phyloP scores from a whole-genome alignment of 2,329 filamentous ascomycete genomes.

The Xylariaceae sp. region DNA sequence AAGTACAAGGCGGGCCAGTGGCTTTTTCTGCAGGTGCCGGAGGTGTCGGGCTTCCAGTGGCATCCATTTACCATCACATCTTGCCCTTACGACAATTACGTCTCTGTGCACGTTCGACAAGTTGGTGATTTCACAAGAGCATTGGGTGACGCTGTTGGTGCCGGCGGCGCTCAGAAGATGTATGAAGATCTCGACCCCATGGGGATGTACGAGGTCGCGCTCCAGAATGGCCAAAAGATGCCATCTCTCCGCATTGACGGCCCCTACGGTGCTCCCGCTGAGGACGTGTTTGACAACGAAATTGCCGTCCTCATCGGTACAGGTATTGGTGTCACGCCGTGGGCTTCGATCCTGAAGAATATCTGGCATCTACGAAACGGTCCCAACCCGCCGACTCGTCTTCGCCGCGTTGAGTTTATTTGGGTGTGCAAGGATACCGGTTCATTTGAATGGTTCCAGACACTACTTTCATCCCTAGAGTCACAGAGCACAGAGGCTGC shows the following conservation, averaged over 20 bases:
- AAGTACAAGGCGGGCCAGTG: slow-evolving; percentile 98
- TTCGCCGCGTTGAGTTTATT: slow-evolving; percentile 96
- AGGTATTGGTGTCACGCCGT: slow-evolving; percentile 86
- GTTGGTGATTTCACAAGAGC: slow-evolving; percentile 94
- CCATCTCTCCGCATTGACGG: slow-evolving; percentile 89
- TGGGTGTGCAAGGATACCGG: slow-evolving; percentile 97
- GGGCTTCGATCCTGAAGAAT: slow-evolving; percentile 90
- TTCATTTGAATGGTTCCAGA: slow-evolving; percentile 99
- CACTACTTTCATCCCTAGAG: slow-evolving; percentile 88
- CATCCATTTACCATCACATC: slow-evolving; percentile 99
- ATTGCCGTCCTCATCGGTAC: slow-evolving; percentile 86
- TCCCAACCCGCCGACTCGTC: slow-evolving; percentile 85
- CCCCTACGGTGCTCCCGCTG: slow-evolving; percentile 93
- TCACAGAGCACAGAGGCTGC: slow-evolving; percentile 77
- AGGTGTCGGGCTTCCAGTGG: slow-evolving; percentile 90
- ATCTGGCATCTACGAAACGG: slow-evolving; percentile 95
- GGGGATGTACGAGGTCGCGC: slow-evolving; percentile 97
- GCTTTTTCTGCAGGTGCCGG: slow-evolving; percentile 94
- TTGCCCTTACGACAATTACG: slow-evolving; percentile 93
- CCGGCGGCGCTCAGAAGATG: slow-evolving; percentile 86
- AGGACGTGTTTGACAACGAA: slow-evolving; percentile 96
- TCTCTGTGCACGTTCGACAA: slow-evolving; percentile 93
- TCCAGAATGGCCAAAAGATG: slow-evolving; percentile 93
- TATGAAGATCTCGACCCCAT: slow-evolving; percentile 90
- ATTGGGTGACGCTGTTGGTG: slow-evolving; percentile 96